Evolutionary conservation across 805 yeast genomes (phyloP).

Genomic region (Yarrowia sp.): DNA sequence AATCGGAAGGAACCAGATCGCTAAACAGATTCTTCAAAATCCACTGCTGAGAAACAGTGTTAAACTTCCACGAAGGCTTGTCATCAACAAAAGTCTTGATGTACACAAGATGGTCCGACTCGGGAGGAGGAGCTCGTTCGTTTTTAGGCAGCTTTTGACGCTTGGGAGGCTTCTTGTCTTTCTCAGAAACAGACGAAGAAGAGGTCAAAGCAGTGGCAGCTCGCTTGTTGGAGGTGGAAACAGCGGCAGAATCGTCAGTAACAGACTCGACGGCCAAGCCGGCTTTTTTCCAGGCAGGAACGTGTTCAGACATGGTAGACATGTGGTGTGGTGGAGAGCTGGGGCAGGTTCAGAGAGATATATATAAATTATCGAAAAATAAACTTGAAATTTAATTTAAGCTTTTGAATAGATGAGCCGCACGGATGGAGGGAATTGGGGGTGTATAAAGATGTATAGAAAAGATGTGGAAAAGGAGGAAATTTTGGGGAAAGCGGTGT

Average conservation of each 20-base stretch:
- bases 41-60: conserved; percentile 87
- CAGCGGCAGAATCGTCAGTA: conserved; percentile 39
- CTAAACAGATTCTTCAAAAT: conserved; percentile 56
- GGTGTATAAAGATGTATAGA: no score
- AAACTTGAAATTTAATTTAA: neutral
- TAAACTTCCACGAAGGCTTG: conserved; percentile 69
- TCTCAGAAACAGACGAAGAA: conserved; percentile 20
- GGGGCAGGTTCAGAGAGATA: neutral
- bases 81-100: conserved; percentile 57
- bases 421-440: no score
- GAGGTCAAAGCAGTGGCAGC: no score
- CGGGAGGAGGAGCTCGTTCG: conserved; percentile 68
- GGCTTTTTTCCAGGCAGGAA: conserved; percentile 83
- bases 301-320: conserved; percentile 27
- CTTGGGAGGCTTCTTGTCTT: conserved; percentile 59
- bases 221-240: no score
- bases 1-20: conserved; percentile 47
- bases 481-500: no score
- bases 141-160: conserved; percentile 63
- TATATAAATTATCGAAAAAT: neutral
- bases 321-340: neutral
- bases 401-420: neutral
- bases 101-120: conserved; percentile 68
- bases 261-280: conserved; percentile 57
- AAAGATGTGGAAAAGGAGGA: no score